These are phyloP conservation scores for grape (Vitis vinifera) DNA, from an alignment of 164 flowering plant genomes.

Conservation along the genomic window ASM3070453v1 NC_081809.1:3466001-3466500, in stretches of 20 bases:
- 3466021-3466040: conserved; percentile 62
- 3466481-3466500: too few species aligned
- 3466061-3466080: conserved; percentile 54
- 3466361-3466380: too few species aligned
- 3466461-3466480: too few species aligned
- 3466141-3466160: conserved; percentile 76
- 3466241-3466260: neutral
- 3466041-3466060: conserved; percentile 54
- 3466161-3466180: conserved; percentile 92
- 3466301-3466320: too few species aligned
- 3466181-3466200: conserved; percentile 64
- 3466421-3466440: too few species aligned
- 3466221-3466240: neutral
- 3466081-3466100: conserved; percentile 51
- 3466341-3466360: too few species aligned
- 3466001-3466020: neutral
- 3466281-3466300: too few species aligned
- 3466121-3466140: conserved; percentile 44
- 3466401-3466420: too few species aligned
- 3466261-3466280: neutral
- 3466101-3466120: conserved; percentile 40
- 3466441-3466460: too few species aligned
- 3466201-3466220: neutral
- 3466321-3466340: too few species aligned
- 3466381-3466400: too few species aligned